Percentiles rank a stretch among this genome's conserved stretches.
phyloP scores from a whole-genome alignment of 2,329 filamentous ascomycete genomes.

The Sclerotinia sclerotiorum region DNA sequence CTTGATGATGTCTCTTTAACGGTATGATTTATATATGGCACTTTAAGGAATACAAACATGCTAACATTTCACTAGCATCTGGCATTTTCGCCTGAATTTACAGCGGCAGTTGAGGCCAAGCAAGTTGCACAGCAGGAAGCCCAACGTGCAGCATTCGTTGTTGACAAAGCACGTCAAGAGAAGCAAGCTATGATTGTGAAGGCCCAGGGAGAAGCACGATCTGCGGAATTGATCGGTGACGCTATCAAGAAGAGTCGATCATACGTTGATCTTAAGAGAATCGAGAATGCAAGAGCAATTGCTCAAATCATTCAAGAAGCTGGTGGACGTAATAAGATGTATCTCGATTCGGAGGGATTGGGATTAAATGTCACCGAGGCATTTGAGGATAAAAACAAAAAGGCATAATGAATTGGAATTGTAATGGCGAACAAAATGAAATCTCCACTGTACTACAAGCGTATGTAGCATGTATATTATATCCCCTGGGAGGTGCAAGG shows the following conservation, averaged over 20 bases:
- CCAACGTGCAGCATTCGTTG: slow-evolving; percentile 93
- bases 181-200: slow-evolving; percentile 99
- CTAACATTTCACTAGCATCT: slow-evolving; percentile 53
- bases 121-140: slow-evolving; percentile 87
- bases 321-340: slow-evolving; percentile 87
- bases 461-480: slow-evolving; percentile 38
- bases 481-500: slow-evolving; percentile 22
- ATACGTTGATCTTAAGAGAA: slow-evolving; percentile 95
- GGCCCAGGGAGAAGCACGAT: slow-evolving; percentile 97
- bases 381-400: slow-evolving; percentile 47
- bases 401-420: slow-evolving; percentile 41
- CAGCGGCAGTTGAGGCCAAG: slow-evolving; percentile 70
- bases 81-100: slow-evolving; percentile 72
- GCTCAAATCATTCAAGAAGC: slow-evolving; percentile 84
- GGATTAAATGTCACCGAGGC: slow-evolving; percentile 79
- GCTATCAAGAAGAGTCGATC: slow-evolving; percentile 99
- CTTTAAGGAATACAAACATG: background rate
- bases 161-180: slow-evolving; percentile 98
- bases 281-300: slow-evolving; percentile 91
- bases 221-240: slow-evolving; percentile 95
- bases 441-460: slow-evolving; percentile 50
- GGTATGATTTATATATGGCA: slow-evolving; percentile 52
- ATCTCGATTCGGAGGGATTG: slow-evolving; percentile 86
- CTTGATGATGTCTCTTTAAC: slow-evolving; percentile 97
- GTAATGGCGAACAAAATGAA: slow-evolving; percentile 36